Evolutionary conservation across 2,329 filamentous ascomycete genomes (phyloP), one percentile per base, ranked within the genome.

Genomic region (Didymella glomerata): DNA sequence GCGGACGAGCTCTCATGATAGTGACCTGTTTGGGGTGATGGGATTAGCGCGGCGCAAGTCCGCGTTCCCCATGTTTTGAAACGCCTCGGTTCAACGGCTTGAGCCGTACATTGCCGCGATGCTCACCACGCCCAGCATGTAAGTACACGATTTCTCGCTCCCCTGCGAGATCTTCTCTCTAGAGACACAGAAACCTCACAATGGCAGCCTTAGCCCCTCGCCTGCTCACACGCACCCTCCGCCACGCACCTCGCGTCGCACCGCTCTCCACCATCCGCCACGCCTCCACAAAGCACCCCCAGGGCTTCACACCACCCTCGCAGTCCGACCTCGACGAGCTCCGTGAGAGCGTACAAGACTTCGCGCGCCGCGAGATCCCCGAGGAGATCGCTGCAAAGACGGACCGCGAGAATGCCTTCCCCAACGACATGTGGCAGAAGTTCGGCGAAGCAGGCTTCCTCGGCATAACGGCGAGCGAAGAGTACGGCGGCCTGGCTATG

Each of bases 401-500:
- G n/a, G 94, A 99, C 80, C 86, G 86, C 73, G 84, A 84, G 73
- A 98, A 98, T 84, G 88, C 87, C 48, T 99, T 99, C 77, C 95
- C 95, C 3, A 85, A 87, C 49, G 88, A 90, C 7, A 94, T 99
- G 90, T 99, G 95, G 95, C 83, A 85, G 76, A 97, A 97, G 80
- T 83, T 99, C 48, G 95, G 95, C 62, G 90, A 93, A 65, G 95
- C 95, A 32, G 95, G 87, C 73, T 90, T 98, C 68, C 85, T 98
- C 27, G 95, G 95, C 59, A 91, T 97, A 70, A 98, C 95, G 9
- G 95, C 92, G 18, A 92, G 97, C 71, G 93, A 97, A 79, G 90
- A 92, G 55, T 92, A 95, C 51, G 95, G 95, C 36, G 95, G 94
- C 2, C 79, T 98, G 45, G 91, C 84, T 1, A 90, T 98, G 88